Conservation (phyloP, 805 yeast species). For the Spencermartinsiella europaea region DNA sequence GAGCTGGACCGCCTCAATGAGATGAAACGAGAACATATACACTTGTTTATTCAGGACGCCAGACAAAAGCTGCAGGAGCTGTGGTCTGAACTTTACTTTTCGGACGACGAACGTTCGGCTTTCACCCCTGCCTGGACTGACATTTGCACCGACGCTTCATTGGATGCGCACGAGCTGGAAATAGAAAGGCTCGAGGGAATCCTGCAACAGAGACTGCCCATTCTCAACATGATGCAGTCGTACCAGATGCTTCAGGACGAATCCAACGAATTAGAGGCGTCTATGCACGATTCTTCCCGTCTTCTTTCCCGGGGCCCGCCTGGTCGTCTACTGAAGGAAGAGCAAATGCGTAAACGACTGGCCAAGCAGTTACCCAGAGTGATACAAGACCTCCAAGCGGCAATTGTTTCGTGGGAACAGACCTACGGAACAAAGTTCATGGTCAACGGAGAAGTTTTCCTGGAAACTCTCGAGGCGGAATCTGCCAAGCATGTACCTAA, state of each 20-base stretch:
- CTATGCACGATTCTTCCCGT: slow-evolving; percentile 76
- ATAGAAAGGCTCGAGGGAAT: slow-evolving; percentile 47
- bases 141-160: slow-evolving; percentile 52
- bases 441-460: slow-evolving; percentile 48
- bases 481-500: slow-evolving; percentile 10
- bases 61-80: slow-evolving; percentile 52
- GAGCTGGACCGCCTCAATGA: slow-evolving; percentile 55
- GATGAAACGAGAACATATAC: slow-evolving; percentile 59
- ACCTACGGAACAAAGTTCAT: slow-evolving; percentile 24
- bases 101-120: slow-evolving; percentile 43
- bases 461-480: slow-evolving; percentile 30
- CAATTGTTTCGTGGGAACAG: slow-evolving; percentile 46
- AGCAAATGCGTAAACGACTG: slow-evolving; percentile 62
- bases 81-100: slow-evolving; percentile 60
- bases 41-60: slow-evolving; percentile 60
- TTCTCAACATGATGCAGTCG: slow-evolving; percentile 51
- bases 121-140: slow-evolving; percentile 44
- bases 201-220: slow-evolving; percentile 46
- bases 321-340: slow-evolving; percentile 74
- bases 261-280: slow-evolving; percentile 56
- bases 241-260: slow-evolving; percentile 55
- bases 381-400: slow-evolving; percentile 45
- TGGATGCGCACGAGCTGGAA: slow-evolving; percentile 62
- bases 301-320: slow-evolving; percentile 61
- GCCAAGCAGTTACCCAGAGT: slow-evolving; percentile 64